phyloP scores from a whole-genome alignment of 192 early-diverging fungal species.

The Entophlyctis luteolus region DNA sequence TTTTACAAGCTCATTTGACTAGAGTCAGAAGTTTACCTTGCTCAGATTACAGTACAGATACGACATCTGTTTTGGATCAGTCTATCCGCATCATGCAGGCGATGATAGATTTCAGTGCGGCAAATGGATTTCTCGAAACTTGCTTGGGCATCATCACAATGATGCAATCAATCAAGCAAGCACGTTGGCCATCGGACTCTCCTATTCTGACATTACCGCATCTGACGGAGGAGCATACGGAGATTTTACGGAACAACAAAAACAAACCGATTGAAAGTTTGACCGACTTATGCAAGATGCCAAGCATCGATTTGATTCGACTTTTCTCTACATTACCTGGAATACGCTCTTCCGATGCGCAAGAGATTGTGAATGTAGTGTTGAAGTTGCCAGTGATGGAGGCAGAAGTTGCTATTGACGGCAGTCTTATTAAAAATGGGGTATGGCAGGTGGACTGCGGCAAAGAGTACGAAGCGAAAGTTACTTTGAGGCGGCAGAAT shows the following conservation, averaged over 20 bases:
- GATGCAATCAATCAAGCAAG: constrained; percentile 92
- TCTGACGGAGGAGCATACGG: constrained; percentile 30
- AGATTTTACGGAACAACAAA: constrained; percentile 4
- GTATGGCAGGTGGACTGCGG: constrained; percentile 40
- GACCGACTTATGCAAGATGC: constrained; percentile 13
- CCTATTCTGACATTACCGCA: constrained; percentile 65
- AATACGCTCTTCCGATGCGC: background rate
- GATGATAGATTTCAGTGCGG: constrained; percentile 83
- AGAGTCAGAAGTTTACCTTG: constrained; percentile 69
- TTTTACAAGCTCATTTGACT: constrained; percentile 86
- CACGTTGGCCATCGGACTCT: constrained; percentile 74
- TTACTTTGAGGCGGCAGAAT: constrained; percentile 26
- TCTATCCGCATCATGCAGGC: constrained; percentile 87
- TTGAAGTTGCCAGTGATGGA: constrained; percentile 32
- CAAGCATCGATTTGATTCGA: constrained; percentile 5
- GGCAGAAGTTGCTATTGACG: constrained; percentile 18
- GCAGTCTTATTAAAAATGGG: constrained; percentile 29
- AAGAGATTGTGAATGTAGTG: constrained; percentile 33
- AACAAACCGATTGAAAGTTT: background rate
- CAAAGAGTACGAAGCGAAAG: constrained; percentile 38
- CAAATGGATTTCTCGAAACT: constrained; percentile 60
- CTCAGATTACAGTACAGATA: constrained; percentile 89
- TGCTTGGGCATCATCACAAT: constrained; percentile 73
- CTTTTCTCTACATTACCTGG: constrained; percentile 13
- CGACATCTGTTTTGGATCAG: constrained; percentile 84